Conservation (phyloP, 345 rosid species). For the Hevea brasiliensis region DNA sequence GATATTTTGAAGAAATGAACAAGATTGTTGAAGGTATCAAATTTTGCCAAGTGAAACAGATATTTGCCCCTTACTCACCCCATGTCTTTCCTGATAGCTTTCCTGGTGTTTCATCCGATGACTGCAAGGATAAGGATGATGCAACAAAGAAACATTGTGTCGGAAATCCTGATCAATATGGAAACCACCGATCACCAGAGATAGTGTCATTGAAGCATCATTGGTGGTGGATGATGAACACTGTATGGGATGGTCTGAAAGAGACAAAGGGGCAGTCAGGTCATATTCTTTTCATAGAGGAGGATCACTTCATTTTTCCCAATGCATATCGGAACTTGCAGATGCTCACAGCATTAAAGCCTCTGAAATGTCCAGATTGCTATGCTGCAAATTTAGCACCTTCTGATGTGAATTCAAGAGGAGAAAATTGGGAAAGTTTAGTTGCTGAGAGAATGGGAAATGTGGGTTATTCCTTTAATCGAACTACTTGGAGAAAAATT, state of each 20-base stretch:
- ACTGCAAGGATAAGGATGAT: constrained; percentile 74
- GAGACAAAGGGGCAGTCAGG: constrained; percentile 66
- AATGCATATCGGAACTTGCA: constrained; percentile 94
- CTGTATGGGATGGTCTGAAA: constrained; percentile 85
- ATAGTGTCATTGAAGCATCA: constrained; percentile 97
- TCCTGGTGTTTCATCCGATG: constrained; percentile 63
- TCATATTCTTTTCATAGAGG: constrained; percentile 92
- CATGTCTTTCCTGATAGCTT: constrained; percentile 61
- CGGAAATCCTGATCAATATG: constrained; percentile 94
- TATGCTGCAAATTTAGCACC: constrained; percentile 95
- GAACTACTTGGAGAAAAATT: constrained; percentile 82
- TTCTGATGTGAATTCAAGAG: constrained; percentile 82
- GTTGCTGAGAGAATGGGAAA: constrained; percentile 97
- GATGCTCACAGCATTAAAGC: constrained; percentile 58
- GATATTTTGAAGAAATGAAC: constrained; percentile 86
- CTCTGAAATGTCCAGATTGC: constrained; percentile 72
- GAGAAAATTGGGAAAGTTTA: constrained; percentile 67
- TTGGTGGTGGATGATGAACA: constrained; percentile 99
- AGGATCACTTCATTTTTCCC: constrained; percentile 92
- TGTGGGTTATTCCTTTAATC: constrained; percentile 80
- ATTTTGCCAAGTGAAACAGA: constrained; percentile 93
- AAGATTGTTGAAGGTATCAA: constrained; percentile 65
- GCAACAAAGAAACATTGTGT: constrained; percentile 48
- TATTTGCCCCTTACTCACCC: constrained; percentile 81
- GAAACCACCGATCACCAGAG: constrained; percentile 79